Percentiles rank a stretch among this genome's conserved stretches.
Conservation (phyloP, 768 basidiomycete species). For the Russula abietina region DNA sequence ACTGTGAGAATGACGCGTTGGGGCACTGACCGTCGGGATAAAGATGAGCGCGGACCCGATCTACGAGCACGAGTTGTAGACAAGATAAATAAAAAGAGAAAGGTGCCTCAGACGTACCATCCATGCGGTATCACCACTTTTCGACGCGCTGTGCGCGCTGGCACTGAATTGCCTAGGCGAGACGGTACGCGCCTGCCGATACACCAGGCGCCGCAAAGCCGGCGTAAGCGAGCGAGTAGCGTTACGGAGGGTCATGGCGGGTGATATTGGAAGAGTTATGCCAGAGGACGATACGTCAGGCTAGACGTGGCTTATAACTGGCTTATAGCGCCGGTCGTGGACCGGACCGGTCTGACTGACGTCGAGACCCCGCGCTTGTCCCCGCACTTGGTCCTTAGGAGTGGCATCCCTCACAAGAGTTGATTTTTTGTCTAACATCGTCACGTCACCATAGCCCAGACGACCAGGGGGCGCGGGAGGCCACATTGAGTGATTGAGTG, state of each 20-base stretch:
- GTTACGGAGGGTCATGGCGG: conserved; percentile 14
- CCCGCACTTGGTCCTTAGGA: neutral
- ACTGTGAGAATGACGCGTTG: conserved; percentile 30
- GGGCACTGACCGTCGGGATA: conserved; percentile 21
- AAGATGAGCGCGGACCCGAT: conserved; percentile 23
- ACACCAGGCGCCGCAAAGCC: conserved; percentile 8
- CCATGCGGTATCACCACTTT: conserved; percentile 19
- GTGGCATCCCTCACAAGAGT: neutral
- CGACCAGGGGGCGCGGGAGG: neutral
- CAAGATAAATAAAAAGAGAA: neutral
- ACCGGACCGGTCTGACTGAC: conserved; percentile 20
- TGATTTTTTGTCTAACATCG: neutral
- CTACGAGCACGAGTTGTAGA: conserved; percentile 3
- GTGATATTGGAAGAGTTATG: neutral
- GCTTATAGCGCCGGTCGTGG: neutral
- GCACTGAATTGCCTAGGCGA: conserved; percentile 17
- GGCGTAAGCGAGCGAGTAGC: conserved; percentile 10
- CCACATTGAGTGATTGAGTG: neutral
- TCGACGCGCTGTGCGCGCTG: conserved; percentile 9
- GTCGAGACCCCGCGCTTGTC: neutral
- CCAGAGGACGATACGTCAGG: neutral
- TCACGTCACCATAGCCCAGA: neutral
- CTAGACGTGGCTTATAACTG: neutral
- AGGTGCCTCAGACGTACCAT: conserved; percentile 4
- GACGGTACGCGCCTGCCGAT: conserved; percentile 2